phyloP scores from a whole-genome alignment of 2,329 filamentous ascomycete species.

The Talaromyces marneffei region DNA sequence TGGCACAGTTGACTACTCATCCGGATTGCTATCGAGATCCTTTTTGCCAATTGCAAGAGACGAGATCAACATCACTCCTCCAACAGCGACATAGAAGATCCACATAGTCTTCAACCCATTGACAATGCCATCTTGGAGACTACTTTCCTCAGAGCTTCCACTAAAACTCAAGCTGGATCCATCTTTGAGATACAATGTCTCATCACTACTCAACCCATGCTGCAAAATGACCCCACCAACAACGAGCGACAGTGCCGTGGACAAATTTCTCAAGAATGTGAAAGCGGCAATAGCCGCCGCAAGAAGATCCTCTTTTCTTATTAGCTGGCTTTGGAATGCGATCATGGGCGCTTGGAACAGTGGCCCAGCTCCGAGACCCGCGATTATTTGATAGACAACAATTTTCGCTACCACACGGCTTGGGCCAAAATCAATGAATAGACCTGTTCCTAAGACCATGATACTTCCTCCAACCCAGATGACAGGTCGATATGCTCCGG shows the following conservation, averaged over 20 bases:
- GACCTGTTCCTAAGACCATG: slow-evolving; percentile 54
- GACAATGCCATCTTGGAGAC: neutral
- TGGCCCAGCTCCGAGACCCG: slow-evolving; percentile 48
- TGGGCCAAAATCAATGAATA: slow-evolving; percentile 47
- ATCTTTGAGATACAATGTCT: neutral
- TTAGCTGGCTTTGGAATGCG: slow-evolving; percentile 50
- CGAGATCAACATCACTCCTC: slow-evolving; percentile 2
- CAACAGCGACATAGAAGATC: slow-evolving; percentile 1
- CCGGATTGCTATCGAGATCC: neutral
- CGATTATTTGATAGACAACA: slow-evolving; percentile 44
- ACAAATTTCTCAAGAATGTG: slow-evolving; percentile 49
- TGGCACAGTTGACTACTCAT: neutral
- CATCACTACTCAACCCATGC: slow-evolving; percentile 24
- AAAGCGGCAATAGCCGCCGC: slow-evolving; percentile 54
- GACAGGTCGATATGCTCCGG: slow-evolving; percentile 53
- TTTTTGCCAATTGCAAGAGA: slow-evolving; percentile 1
- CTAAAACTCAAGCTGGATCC: neutral
- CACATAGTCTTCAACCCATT: slow-evolving; percentile 1
- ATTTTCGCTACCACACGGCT: slow-evolving; percentile 37
- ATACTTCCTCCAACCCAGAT: slow-evolving; percentile 52
- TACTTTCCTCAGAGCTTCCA: neutral
- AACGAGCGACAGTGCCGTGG: slow-evolving; percentile 49
- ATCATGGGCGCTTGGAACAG: slow-evolving; percentile 51
- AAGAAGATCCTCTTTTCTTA: slow-evolving; percentile 41
- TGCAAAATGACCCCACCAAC: slow-evolving; percentile 46